Conservation (phyloP, 352 stramenopile genomes). For the Phytophthora agathidicida region DNA sequence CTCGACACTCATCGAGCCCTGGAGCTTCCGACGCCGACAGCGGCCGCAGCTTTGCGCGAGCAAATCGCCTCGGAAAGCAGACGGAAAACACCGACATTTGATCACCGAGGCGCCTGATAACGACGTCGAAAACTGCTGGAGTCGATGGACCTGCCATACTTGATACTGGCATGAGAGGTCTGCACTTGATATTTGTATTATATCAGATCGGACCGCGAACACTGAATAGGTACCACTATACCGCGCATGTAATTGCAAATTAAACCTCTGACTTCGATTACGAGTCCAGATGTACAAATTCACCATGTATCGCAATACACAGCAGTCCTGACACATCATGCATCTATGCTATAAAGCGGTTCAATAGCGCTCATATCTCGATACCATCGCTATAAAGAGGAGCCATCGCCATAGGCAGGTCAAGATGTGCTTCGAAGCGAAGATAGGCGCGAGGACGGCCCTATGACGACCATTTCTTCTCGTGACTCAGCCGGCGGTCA, state of each 20-base stretch:
- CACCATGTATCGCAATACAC: too few relatives aligned
- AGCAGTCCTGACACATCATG: too few relatives aligned
- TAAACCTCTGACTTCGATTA: conserved; percentile 5
- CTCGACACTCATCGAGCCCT: conserved; percentile 9
- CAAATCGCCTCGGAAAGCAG: conserved; percentile 18
- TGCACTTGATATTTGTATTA: neutral
- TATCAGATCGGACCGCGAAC: neutral
- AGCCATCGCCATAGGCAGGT: too few relatives aligned
- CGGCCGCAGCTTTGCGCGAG: neutral
- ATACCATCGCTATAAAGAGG: neutral
- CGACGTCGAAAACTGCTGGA: neutral
- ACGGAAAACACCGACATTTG: conserved; percentile 19
- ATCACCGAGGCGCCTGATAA: conserved; percentile 5
- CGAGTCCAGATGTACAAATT: too few relatives aligned
- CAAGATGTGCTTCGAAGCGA: too few relatives aligned
- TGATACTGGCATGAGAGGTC: neutral
- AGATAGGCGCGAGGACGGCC: conserved; percentile 11
- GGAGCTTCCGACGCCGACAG: too few relatives aligned
- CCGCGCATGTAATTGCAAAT: conserved; percentile 11
- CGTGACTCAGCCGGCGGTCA: conserved; percentile 8
- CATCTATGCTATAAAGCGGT: too few relatives aligned
- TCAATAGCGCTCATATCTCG: too few relatives aligned
- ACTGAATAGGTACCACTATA: conserved; percentile 2
- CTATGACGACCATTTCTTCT: conserved; percentile 26
- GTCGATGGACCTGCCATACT: neutral